Evolutionary conservation across 257 asterid species (phyloP), one percentile per base, ranked within the genome.

Genomic region (Primulina eburnea): DNA sequence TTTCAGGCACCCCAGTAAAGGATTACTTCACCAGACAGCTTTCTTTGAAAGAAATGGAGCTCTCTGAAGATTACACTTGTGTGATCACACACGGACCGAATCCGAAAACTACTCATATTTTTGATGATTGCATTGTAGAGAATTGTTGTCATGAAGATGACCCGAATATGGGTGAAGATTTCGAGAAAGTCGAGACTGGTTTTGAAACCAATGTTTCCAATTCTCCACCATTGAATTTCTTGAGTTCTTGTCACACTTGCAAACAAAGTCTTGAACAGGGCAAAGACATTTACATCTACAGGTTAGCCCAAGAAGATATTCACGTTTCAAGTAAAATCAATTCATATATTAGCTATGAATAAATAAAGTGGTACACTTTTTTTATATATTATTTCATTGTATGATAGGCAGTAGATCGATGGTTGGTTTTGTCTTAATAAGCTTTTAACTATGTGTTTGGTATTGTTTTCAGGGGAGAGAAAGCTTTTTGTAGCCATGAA

Each of bases 61-160:
- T 80, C 21, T 91, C 92, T 6, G 99, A 93, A 78, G 97, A 94
- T 12, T 94, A 94, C 57, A 91, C 99, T 18, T 82, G 99, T 62
- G 99, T 94, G 73, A 89, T 94, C 77, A 80, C 84, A 53, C 97
- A 84, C 61, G 97, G 99, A 0, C 97, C 97, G 37, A 94, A 89
- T 67, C 96, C 96, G 0, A 89, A 81, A 79, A 94, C 89, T 8
- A 88, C 88, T 30, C 99, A 89, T 72, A 89, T 94, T 14, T 94
- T 73, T 63, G 96, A 91, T 69, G 88, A 86, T 50, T 91, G 89
- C 75, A 78, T 94, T 69, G 91, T 94, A 53, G 86, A 83, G 81
- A 85, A 79, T 65, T 83, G 88, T 69, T 76, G 79, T n/a, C n/a
- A n/a, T 53, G 84, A 72, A 40, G 81, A 73, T 52, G 57, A 71